Evolutionary conservation across 257 asterid genomes (phyloP).

Genomic region (Fraxinus americana): DNA sequence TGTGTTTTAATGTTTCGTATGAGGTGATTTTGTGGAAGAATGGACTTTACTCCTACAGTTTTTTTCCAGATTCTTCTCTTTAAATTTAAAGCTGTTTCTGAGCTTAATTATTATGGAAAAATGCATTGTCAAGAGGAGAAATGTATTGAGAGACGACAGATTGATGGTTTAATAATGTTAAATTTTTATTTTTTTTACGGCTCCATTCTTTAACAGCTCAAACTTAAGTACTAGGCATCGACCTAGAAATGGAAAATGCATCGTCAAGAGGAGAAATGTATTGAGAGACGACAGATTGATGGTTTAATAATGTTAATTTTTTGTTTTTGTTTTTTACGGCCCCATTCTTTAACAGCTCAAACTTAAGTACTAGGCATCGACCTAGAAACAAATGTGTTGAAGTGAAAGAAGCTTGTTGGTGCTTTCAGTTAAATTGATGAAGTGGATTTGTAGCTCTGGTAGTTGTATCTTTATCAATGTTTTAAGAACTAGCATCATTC

Average conservation of each 20-base stretch:
- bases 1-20: not conserved
- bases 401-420: not conserved
- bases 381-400: not conserved
- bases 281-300: not conserved
- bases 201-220: not conserved
- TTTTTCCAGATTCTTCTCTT: not conserved
- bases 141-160: not conserved
- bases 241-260: slow-evolving; percentile 4
- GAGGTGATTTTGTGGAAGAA: not conserved
- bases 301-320: not conserved
- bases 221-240: not conserved
- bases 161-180: not conserved
- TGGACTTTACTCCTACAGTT: not conserved
- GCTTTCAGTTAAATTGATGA: not conserved
- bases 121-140: slow-evolving; percentile 6
- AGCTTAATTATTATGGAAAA: not conserved
- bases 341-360: not conserved
- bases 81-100: not conserved
- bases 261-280: not conserved
- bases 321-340: not conserved
- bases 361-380: not conserved
- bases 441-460: slow-evolving; percentile 1
- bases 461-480: not conserved
- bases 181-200: not conserved
- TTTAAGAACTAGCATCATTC: not conserved